Evolutionary conservation across 1,139 yeast genomes (phyloP), one percentile per base, ranked within the genome.

Genomic region (Magnusiomyces suaveolens): DNA sequence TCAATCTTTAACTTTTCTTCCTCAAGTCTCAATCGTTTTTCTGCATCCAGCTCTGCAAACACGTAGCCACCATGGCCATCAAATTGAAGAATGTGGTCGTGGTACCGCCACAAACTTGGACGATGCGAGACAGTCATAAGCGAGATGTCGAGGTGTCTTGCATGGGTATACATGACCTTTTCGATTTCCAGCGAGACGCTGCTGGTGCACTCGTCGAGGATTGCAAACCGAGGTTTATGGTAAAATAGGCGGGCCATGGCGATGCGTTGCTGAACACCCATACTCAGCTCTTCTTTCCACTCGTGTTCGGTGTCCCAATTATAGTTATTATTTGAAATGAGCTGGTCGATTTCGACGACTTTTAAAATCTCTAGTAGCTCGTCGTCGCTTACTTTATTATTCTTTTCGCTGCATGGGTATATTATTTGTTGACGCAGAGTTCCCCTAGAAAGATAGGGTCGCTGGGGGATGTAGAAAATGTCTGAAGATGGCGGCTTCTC

Each of bases 171-270:
- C 88, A 92, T 88, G 62, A 83, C 82, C 58, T 85, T 88, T 68
- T 90, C 97, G 82, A 89, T 84, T 59, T 85, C 88, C 23, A 95
- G 87, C 0, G 96, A 83, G 1, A 89, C 95, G 1, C 96, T 92
- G 4, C 96, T 87, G 0, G 97, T 90, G 70, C 97, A 90, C 71
- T 90, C 97, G 71, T 90, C 97, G 60, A 90, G 75, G 32, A 90
- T 96, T 0, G 97, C 97, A 74, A 88, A 90, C 69, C 82, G 84
- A 1, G 97, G 97, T 64, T 78, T 79, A 68, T 90, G 97, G 66
- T 89, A 90, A 66, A 86, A 90, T 68, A 90, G 75, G 63, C 97
- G 78, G 1, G 95, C 96, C 88, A 90, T 85, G 18, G 97, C 97
- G 63, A 90, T 77, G 63, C 96, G 76, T 68, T 90, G 97, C 69